A percentile compares a stretch with the other conserved stretches of the same genome.
Evolutionary conservation across 768 basidiomycete genomes (phyloP).

Genomic region (Peribolospora kevripleyi): DNA sequence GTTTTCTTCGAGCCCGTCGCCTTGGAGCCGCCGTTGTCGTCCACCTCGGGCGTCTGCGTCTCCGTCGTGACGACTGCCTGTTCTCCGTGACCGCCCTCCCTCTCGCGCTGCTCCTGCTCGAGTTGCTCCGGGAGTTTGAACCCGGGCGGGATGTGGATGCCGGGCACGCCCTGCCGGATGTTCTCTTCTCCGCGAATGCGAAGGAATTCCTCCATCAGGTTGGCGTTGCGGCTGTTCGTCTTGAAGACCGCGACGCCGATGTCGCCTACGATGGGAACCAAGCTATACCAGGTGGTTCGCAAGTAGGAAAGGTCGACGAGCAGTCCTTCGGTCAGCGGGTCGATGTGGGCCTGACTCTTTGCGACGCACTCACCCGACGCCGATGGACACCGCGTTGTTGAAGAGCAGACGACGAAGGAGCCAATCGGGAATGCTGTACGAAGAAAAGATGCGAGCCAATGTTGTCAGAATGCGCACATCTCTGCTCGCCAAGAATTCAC

Average conservation of each 20-base stretch:
- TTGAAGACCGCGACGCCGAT: constrained; percentile 51
- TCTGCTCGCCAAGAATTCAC: constrained; percentile 31
- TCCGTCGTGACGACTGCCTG: too few relatives aligned
- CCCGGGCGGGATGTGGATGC: too few relatives aligned
- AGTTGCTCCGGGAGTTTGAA: too few relatives aligned
- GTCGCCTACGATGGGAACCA: constrained; percentile 51
- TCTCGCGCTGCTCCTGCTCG: too few relatives aligned
- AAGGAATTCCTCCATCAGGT: not conserved
- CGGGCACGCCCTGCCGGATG: too few relatives aligned
- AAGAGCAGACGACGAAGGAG: constrained; percentile 11
- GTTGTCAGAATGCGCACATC: not conserved
- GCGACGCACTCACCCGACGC: not conserved
- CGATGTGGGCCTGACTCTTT: not conserved
- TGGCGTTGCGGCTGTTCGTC: constrained; percentile 60
- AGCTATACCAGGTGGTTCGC: constrained; percentile 13
- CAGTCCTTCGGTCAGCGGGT: constrained; percentile 23
- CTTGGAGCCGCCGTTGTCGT: too few relatives aligned
- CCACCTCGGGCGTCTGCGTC: too few relatives aligned
- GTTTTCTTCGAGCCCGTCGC: too few relatives aligned
- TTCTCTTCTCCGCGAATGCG: too few relatives aligned
- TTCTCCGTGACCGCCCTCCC: too few relatives aligned
- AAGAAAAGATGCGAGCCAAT: not conserved
- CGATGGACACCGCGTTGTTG: constrained; percentile 36
- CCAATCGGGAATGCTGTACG: not conserved
- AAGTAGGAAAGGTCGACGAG: too few relatives aligned